A percentile compares a stretch with the other conserved stretches of the same genome.
Evolutionary conservation across 345 rosid genomes (phyloP).

Genomic region (Euphorbia lathyris): DNA sequence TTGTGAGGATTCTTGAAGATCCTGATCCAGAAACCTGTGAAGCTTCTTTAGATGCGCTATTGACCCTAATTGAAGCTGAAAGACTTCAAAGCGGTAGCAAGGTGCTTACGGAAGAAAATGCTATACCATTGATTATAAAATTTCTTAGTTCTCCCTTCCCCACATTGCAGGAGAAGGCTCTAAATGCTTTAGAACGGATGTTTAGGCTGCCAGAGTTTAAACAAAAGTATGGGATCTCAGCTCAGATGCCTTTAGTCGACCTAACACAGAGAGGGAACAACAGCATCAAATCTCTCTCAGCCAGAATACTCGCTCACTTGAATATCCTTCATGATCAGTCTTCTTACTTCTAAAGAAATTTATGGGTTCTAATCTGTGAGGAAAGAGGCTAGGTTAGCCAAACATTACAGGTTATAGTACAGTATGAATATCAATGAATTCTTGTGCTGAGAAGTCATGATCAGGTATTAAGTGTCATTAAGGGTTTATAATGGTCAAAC

Average conservation of each 20-base stretch:
- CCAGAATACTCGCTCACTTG: conserved; percentile 64
- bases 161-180: conserved; percentile 52
- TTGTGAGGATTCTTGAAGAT: conserved; percentile 47
- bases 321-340: conserved; percentile 63
- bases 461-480: neutral
- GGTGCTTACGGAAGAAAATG: conserved; percentile 52
- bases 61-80: conserved; percentile 55
- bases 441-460: neutral
- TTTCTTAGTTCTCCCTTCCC: conserved; percentile 49
- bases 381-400: neutral
- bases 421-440: neutral
- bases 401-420: neutral
- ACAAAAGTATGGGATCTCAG: conserved; percentile 51
- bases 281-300: conserved; percentile 57
- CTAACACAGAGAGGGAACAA: conserved; percentile 59
- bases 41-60: conserved; percentile 58
- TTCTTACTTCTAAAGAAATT: conserved; percentile 48
- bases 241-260: conserved; percentile 61
- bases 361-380: neutral
- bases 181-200: conserved; percentile 53
- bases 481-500: neutral
- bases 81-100: conserved; percentile 52
- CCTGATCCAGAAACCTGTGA: conserved; percentile 44
- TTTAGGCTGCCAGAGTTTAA: conserved; percentile 57
- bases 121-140: conserved; percentile 44